Evolutionary conservation across 805 yeast species (phyloP).

Genomic region (Candida insectalens): DNA sequence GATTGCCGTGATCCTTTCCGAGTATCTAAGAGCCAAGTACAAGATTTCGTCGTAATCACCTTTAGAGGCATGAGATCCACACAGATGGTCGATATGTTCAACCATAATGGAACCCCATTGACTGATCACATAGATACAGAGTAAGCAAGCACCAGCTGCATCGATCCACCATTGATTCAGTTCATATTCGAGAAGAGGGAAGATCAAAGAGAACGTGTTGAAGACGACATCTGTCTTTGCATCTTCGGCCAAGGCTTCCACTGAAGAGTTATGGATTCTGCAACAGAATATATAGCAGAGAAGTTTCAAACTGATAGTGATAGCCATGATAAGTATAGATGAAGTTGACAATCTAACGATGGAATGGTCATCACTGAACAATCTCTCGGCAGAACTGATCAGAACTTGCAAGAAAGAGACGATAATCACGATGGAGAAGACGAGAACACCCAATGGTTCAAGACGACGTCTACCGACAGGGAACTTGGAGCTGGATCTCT

Average conservation of each 20-base stretch:
- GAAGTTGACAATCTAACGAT: slow-evolving; percentile 38
- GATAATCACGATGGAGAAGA: slow-evolving; percentile 63
- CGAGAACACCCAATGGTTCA: slow-evolving; percentile 71
- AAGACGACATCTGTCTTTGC: slow-evolving; percentile 72
- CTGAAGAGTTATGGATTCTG: slow-evolving; percentile 50
- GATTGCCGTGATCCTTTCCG: slow-evolving; percentile 53
- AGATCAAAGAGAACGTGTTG: slow-evolving; percentile 59
- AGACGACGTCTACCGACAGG: slow-evolving; percentile 68
- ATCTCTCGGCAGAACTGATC: slow-evolving; percentile 44
- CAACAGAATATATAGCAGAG: slow-evolving; percentile 59
- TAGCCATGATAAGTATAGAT: slow-evolving; percentile 50
- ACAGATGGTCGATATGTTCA: slow-evolving; percentile 65
- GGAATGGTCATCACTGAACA: slow-evolving; percentile 29
- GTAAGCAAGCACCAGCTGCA: slow-evolving; percentile 58
- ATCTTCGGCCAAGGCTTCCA: slow-evolving; percentile 75
- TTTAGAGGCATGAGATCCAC: slow-evolving; percentile 61
- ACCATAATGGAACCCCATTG: slow-evolving; percentile 59
- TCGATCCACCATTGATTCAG: slow-evolving; percentile 61
- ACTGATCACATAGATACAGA: slow-evolving; percentile 51
- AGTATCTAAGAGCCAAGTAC: slow-evolving; percentile 59
- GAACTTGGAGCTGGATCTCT: slow-evolving; percentile 26
- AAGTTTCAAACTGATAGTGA: slow-evolving; percentile 52
- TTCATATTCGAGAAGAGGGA: slow-evolving; percentile 54
- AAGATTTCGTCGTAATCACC: slow-evolving; percentile 57
- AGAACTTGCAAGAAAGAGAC: slow-evolving; percentile 67